A percentile compares a stretch with the other conserved stretches of the same genome.
Evolutionary conservation across 176 grass and related monocot species (phyloP).

Genomic region (Ananas comosus): DNA sequence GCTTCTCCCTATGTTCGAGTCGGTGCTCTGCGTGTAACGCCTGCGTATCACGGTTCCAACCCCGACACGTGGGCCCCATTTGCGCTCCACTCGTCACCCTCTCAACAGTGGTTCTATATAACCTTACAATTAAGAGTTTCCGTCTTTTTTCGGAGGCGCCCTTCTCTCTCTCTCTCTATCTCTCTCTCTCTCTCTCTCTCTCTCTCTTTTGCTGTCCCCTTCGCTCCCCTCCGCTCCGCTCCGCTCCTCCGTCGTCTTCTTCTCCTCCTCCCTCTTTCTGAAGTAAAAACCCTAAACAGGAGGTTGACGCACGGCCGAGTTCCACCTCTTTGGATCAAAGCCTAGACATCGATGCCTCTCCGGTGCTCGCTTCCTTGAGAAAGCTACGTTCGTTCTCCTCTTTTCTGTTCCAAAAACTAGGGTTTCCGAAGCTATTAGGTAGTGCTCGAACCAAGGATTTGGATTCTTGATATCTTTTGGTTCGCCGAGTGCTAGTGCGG

Average conservation of each 20-base stretch:
- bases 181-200: neutral
- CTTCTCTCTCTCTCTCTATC: constrained; percentile 3
- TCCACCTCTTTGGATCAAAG: too few species aligned
- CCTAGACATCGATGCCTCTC: neutral
- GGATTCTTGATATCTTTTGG: constrained; percentile 17
- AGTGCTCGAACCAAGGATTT: neutral
- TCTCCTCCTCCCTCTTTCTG: neutral
- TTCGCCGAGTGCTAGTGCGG: constrained; percentile 8
- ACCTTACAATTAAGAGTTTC: too few species aligned
- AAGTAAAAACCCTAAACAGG: too few species aligned
- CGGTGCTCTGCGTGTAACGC: too few species aligned
- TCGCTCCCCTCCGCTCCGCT: neutral
- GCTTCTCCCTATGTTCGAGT: too few species aligned
- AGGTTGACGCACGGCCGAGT: too few species aligned
- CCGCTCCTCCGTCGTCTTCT: constrained; percentile 9
- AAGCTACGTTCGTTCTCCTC: constrained; percentile 17
- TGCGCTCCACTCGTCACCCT: too few species aligned
- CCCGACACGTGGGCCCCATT: too few species aligned
- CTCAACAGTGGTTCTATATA: too few species aligned
- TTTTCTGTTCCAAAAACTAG: constrained; percentile 12
- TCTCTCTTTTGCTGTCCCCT: neutral
- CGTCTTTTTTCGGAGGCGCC: neutral
- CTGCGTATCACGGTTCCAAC: too few species aligned
- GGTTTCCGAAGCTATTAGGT: neutral
- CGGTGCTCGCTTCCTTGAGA: neutral